Base-by-base conservation (phyloP, 805 yeast genomes). In the Candida tibetensis region DNA sequence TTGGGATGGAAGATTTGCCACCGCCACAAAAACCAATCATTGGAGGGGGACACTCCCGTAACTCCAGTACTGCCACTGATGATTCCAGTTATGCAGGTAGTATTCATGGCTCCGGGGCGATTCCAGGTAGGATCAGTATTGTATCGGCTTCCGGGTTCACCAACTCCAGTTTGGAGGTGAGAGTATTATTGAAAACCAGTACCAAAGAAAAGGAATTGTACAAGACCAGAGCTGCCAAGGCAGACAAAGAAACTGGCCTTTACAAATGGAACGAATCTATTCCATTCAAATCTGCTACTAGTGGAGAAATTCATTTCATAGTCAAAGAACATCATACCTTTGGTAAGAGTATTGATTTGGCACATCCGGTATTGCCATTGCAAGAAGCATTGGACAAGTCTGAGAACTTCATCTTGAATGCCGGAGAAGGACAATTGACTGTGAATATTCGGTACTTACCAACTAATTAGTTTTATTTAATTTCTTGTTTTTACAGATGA, bases 301-400 rank as follows among this genome's bases (percentile, higher is more conserved):
- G 76, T 8, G 81, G 82, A 3, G 72, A 67, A 38, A 52, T 90
- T 29, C 64, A 77, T 2, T 76, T 91, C 52, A 69, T 71, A 28
- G 76, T 86, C 18, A 69, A 77, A 29, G 78, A 81, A 23, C 84
- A 77, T 52, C 93, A 85, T 56, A 74, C 79, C 2, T 73, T 90
- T 49, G 89, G 95, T 27, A 81, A 82, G 53, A 82, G 77, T 48
- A 65, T 68, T 18, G 85, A 77, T 40, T 39, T 88, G 28, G 95
- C 84, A 9, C 69, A 69, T 32, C 79, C 79, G 6, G 67, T 76
- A 27, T 50, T 87, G 21, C 60, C 64, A 9, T 62, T 85, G 45
- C 52, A 62, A 28, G 81, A 81, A 13, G 71, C 64, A n/a, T 48
- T 66, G 31, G 77, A 76, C 45, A 66, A 60, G 22, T 57, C 62